Evolutionary conservation across 495 filamentous ascomycete species (phyloP), one percentile per base, ranked within the genome.

Genomic region (Talaromyces nanjingensis): DNA sequence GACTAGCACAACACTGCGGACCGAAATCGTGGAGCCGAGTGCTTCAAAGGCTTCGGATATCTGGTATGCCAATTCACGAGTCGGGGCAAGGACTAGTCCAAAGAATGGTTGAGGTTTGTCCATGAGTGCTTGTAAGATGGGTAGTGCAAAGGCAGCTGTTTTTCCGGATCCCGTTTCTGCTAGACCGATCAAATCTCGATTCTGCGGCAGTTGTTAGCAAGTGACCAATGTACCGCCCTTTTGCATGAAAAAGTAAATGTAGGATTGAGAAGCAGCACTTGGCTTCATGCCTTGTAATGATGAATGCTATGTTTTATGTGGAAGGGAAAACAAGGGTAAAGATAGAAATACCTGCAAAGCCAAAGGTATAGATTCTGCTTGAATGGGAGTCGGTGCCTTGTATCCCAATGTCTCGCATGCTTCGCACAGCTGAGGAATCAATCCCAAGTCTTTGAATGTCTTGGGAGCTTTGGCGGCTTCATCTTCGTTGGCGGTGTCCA

Each of bases 91-190:
- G 22, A 97, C 81, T 24, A 97, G 87, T 25, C 84, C 87, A 67
- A 90, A 93, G 34, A 96, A 77, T 1, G 90, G 76, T 42, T 87
- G 86, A 0, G 92, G 91, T 64, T 89, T 89, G 47, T 93, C 88
- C 81, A 97, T 91, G 0, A 97, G 82, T 1, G 86, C 83, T 79
- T 96, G 91, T 3, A 97, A 80, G 49, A 97, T 93, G 1, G 94
- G 94, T 0, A 98, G 74, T 0, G 89, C 89, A 72, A 97, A 98
- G 0, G 94, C 91, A 2, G 90, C 93, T 0, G 89, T 97, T 76
- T 98, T 98, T 73, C 94, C 94, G 71, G 85, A 89, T 67, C 94
- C 94, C 0, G 94, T 98, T 73, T 98, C 93, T 31, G 94, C 93
- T 24, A 97, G 81, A 37, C 92, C 94, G 66, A 98, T 96, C 29